Conservation (phyloP, 2,329 filamentous ascomycete species). For the Penicillium sp. region DNA sequence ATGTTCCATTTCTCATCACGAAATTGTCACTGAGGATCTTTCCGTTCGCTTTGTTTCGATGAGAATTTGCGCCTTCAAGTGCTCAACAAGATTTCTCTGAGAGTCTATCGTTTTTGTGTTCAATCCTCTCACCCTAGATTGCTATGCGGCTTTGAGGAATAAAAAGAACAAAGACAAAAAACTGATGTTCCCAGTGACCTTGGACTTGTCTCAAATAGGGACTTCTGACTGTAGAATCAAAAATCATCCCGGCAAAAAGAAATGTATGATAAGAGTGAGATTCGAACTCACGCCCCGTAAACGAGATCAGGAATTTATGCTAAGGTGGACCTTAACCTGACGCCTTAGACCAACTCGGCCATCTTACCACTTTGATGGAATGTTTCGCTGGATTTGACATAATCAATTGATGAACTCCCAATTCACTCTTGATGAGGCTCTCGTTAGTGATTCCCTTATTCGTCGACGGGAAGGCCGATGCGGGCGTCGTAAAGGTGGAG, state of each 20-base stretch:
- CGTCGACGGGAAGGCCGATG: conserved; percentile 8
- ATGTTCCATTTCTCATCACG: not conserved
- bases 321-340: conserved; percentile 39
- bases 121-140: too few species aligned
- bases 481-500: conserved; percentile 9
- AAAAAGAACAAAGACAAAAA: too few species aligned
- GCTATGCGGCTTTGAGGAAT: too few species aligned
- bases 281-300: conserved; percentile 29
- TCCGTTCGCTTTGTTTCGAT: not conserved
- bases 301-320: conserved; percentile 28
- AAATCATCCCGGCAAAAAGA: not conserved
- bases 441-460: not conserved
- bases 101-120: too few species aligned
- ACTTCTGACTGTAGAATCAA: too few species aligned
- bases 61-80: too few species aligned
- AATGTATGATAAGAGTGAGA: conserved; percentile 29
- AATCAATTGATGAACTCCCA: not conserved
- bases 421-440: not conserved
- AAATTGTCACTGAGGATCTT: not conserved
- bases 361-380: conserved; percentile 30
- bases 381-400: not conserved
- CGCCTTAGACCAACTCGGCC: conserved; percentile 40
- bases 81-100: too few species aligned
- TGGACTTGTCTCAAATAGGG: too few species aligned
- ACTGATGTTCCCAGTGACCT: too few species aligned